A percentile compares a stretch with the other conserved stretches of the same genome.
phyloP scores from a whole-genome alignment of 2,329 filamentous ascomycete genomes.

The Cadophora gregata region DNA sequence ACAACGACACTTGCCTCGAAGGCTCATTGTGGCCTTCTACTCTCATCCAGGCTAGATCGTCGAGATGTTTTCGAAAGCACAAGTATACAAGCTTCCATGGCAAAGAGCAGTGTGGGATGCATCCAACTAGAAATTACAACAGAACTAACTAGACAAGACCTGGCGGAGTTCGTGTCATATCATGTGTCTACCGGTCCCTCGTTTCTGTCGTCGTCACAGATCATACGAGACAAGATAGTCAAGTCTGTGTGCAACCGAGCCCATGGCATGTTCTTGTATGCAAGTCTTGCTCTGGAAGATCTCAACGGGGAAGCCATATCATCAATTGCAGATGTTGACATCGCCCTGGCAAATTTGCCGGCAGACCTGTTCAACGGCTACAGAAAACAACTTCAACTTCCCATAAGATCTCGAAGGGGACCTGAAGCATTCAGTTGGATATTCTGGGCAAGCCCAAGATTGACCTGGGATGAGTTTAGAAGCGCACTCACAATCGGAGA shows the following conservation, averaged over 20 bases:
- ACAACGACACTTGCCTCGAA: neutral
- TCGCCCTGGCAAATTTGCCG: neutral
- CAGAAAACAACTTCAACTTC: neutral
- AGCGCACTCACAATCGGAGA: conserved; percentile 10
- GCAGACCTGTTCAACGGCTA: neutral
- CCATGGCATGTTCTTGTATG: conserved; percentile 10
- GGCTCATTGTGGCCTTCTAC: neutral
- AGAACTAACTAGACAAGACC: neutral
- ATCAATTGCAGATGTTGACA: neutral
- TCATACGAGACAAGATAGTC: neutral
- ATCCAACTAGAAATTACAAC: neutral
- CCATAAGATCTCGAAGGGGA: neutral
- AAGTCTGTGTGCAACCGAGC: conserved; percentile 3
- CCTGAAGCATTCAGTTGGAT: neutral
- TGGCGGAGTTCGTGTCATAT: neutral
- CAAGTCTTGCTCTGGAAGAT: conserved; percentile 5
- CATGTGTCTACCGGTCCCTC: neutral
- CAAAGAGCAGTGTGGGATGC: neutral
- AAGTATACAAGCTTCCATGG: neutral
- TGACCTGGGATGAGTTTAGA: neutral
- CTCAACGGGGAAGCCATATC: neutral
- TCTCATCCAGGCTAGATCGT: neutral
- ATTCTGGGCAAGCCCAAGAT: neutral
- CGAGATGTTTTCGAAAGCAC: neutral
- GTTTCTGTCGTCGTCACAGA: neutral